These are phyloP conservation scores for Fusarium tricinctum DNA, from an alignment of 2,329 filamentous ascomycete species.

Conservation along the genomic window DNA sequence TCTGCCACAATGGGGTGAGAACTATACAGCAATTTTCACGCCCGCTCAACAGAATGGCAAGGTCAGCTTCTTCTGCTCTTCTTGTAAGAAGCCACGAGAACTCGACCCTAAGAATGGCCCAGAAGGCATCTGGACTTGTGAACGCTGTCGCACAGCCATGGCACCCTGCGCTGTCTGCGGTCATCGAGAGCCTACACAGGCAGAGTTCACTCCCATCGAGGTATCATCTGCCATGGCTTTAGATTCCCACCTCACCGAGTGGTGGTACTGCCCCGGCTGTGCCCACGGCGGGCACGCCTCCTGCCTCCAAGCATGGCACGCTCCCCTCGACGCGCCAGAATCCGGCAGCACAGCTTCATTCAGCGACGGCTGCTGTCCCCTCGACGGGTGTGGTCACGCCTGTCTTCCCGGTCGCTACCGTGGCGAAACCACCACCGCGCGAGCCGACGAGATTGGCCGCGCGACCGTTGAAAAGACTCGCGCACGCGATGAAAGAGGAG, in stretches of 20 bases:
- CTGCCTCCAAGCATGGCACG: constrained; percentile 73
- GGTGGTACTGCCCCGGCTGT: constrained; percentile 76
- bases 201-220: constrained; percentile 56
- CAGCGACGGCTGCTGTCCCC: constrained; percentile 72
- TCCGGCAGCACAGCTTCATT: constrained; percentile 49
- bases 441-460: constrained; percentile 67
- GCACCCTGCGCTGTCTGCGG: constrained; percentile 72
- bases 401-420: constrained; percentile 71
- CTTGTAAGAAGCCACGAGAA: constrained; percentile 70
- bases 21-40: constrained; percentile 67
- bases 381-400: constrained; percentile 75
- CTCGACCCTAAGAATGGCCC: constrained; percentile 61
- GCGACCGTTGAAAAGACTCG: constrained; percentile 59
- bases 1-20: constrained; percentile 66
- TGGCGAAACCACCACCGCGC: constrained; percentile 60
- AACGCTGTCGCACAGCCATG: constrained; percentile 67
- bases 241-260: constrained; percentile 57
- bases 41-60: constrained; percentile 68
- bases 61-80: constrained; percentile 67
- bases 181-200: constrained; percentile 64
- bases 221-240: constrained; percentile 48
- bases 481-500: constrained; percentile 45
- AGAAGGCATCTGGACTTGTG: constrained; percentile 69
- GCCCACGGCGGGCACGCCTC: constrained; percentile 73
- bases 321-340: constrained; percentile 47